Evolutionary conservation across 1,284 basidiomycete species (phyloP), one percentile per base, ranked within the genome.

Genomic region (Cryptococcus hybrid): DNA sequence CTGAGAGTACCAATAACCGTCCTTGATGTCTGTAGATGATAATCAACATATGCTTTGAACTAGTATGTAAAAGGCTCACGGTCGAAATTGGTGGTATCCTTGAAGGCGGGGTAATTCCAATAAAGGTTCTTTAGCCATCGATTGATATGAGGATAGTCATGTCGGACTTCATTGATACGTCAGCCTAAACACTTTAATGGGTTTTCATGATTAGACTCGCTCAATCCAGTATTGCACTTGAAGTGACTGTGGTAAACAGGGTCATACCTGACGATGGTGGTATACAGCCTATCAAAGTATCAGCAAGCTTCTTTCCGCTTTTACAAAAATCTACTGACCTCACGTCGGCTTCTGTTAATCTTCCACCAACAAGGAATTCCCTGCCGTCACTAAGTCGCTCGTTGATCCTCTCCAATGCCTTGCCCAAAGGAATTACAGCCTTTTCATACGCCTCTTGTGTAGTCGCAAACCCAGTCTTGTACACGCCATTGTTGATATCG

Each of bases 231-330:
- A 82, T 96, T 95, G 81, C 92, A 95, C 77, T 97, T 97, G 84
- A 98, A 97, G 77, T 92, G 89, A 0, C 86, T 85, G 54, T 88
- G 84, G 78, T 99, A 98, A 37, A 91, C 93, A 0, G 89, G 88
- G 70, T 95, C 92, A 71, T 85, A 82, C 42, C 89, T 69, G 61
- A 95, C 86, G 56, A 93, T 88, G 4, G 93, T 97, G 24, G 93
- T 93, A 79, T 84, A 97, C 47, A 97, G 85, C 44, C 93, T 84
- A 38, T 11, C 11, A 12, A 12, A 44, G 30, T 13, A 18, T 15
- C 42, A 38, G 34, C 71, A 64, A 48, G 24, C 24, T 24, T 24
- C 24, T 24, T 39, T 15, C n/a, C 15, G 5, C 4, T 7, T 13
- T 39, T 18, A 43, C 13, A 12, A 24, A 15, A 7, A 40, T 30